phyloP scores from a whole-genome alignment of 2,329 filamentous ascomycete species.

The Huntiella decipiens region DNA sequence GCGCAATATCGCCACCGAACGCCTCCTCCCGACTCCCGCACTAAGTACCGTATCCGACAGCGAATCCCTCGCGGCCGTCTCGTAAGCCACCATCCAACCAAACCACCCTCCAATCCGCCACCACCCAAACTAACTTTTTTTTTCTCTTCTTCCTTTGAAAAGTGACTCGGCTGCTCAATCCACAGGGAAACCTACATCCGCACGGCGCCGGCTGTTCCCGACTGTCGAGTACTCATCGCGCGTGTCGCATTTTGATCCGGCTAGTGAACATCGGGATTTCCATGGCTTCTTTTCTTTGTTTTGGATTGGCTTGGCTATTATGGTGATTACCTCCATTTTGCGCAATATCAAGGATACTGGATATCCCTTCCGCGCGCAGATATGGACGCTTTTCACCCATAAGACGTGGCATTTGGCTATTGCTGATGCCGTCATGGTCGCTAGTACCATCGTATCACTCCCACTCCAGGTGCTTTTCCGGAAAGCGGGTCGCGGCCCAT shows the following conservation, averaged over 20 bases:
- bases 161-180: no score
- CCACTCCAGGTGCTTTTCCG: constrained; percentile 55
- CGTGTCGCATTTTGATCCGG: constrained; percentile 87
- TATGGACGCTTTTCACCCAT: constrained; percentile 73
- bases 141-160: no score
- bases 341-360: constrained; percentile 90
- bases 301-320: constrained; percentile 91
- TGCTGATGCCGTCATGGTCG: constrained; percentile 72
- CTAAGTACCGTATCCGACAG: no score
- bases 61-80: no score
- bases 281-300: constrained; percentile 95
- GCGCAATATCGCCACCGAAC: no score
- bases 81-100: no score
- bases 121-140: no score
- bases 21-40: no score
- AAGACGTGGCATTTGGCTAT: constrained; percentile 77
- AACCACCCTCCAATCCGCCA: no score
- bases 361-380: constrained; percentile 63
- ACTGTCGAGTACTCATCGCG: constrained; percentile 80
- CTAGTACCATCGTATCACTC: constrained; percentile 49
- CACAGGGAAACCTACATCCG: no score
- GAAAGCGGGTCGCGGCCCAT: constrained; percentile 23
- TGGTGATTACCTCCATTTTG: constrained; percentile 87
- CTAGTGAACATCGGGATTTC: constrained; percentile 84
- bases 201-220: constrained; percentile 66